Conservation (phyloP, 164 flowering plant genomes). For the Liquidambar formosana region DNA sequence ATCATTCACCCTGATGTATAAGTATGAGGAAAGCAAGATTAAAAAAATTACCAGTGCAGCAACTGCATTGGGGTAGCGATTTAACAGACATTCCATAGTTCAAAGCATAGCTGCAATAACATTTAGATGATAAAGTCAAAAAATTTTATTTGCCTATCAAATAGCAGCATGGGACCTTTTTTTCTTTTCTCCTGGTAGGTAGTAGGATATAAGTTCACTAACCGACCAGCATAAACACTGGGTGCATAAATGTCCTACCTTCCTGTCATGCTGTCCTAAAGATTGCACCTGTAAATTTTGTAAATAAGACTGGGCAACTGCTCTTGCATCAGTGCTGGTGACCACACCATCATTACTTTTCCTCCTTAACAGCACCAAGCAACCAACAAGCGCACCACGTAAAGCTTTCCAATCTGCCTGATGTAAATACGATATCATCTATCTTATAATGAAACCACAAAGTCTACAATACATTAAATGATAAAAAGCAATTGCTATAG, state of each 20-base stretch:
- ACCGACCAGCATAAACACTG: background rate
- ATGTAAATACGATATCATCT: constrained; percentile 34
- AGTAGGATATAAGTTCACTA: background rate
- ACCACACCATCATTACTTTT: constrained; percentile 56
- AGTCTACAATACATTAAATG: background rate
- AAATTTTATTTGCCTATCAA: background rate
- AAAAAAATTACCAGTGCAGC: constrained; percentile 50
- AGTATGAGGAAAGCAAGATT: background rate
- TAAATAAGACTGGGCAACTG: constrained; percentile 55
- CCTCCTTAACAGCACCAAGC: constrained; percentile 82
- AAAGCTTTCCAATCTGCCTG: constrained; percentile 99
- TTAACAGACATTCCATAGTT: constrained; percentile 74
- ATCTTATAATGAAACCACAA: constrained; percentile 17
- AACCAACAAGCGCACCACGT: constrained; percentile 93
- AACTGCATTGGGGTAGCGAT: constrained; percentile 48
- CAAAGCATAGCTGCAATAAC: constrained; percentile 79
- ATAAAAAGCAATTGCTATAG: background rate
- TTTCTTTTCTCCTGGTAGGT: background rate
- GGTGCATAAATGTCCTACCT: constrained; percentile 40
- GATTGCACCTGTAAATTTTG: constrained; percentile 74
- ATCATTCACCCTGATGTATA: too few species aligned
- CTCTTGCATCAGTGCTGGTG: constrained; percentile 54
- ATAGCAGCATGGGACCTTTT: background rate
- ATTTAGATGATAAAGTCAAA: constrained; percentile 6
- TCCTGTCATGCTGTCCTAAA: constrained; percentile 80